Evolutionary conservation across 2,329 filamentous ascomycete species (phyloP).

Genomic region (Herpomyces periplanetae): DNA sequence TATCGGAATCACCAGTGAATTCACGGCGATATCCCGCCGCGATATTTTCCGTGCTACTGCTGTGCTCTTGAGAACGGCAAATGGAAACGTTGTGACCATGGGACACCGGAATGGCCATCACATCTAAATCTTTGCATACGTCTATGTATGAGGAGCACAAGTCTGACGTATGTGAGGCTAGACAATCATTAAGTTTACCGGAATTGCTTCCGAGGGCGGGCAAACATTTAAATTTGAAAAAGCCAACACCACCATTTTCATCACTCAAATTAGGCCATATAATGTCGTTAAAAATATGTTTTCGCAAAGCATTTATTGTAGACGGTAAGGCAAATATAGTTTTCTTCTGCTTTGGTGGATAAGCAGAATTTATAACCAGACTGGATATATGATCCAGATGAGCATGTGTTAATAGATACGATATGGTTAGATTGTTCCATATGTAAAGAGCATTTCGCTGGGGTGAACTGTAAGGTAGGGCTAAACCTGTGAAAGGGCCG

Average conservation of each 20-base stretch:
- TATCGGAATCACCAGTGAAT: too few species aligned
- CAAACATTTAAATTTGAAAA: constrained; percentile 60
- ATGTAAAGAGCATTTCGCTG: constrained; percentile 45
- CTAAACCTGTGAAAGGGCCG: constrained; percentile 44
- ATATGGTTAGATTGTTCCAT: constrained; percentile 36
- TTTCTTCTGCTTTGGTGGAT: constrained; percentile 50
- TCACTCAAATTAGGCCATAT: constrained; percentile 94
- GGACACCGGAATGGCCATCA: constrained; percentile 50
- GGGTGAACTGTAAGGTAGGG: constrained; percentile 22
- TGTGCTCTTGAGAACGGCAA: too few species aligned
- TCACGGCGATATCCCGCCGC: too few species aligned
- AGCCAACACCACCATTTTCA: constrained; percentile 66
- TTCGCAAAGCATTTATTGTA: constrained; percentile 69
- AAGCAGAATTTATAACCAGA: constrained; percentile 70
- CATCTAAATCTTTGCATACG: constrained; percentile 51
- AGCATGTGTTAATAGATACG: constrained; percentile 79
- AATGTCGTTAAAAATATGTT: constrained; percentile 81
- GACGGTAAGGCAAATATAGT: constrained; percentile 49
- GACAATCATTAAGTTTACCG: constrained; percentile 34
- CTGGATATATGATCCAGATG: constrained; percentile 77
- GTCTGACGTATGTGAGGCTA: too few species aligned
- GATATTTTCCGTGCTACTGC: too few species aligned
- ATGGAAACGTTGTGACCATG: constrained; percentile 77
- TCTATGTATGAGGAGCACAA: too few species aligned
- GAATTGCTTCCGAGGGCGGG: constrained; percentile 58